phyloP scores from a whole-genome alignment of 2,329 filamentous ascomycete species.

The Colletotrichum tofieldiae region DNA sequence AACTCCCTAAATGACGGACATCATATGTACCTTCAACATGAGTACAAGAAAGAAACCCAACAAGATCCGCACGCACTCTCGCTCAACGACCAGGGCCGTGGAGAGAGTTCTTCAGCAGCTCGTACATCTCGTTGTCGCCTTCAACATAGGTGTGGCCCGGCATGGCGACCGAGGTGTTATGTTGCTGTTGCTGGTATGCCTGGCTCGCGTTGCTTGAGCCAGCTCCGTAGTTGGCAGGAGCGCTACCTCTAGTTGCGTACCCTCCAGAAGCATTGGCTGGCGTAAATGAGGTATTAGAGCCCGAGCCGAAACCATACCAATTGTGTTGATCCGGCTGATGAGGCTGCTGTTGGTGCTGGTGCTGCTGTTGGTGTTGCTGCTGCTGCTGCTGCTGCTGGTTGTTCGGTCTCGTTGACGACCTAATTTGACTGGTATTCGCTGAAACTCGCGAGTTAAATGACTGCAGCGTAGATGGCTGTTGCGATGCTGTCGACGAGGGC shows the following conservation, averaged over 20 bases:
- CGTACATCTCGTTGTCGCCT: constrained; percentile 32
- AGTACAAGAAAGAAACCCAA: background rate
- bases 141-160: constrained; percentile 24
- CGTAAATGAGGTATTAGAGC: constrained; percentile 15
- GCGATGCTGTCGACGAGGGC: constrained; percentile 45
- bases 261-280: constrained; percentile 21
- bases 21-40: background rate
- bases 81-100: constrained; percentile 26
- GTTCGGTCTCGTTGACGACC: constrained; percentile 9
- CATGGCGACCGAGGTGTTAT: constrained; percentile 23
- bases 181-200: constrained; percentile 39
- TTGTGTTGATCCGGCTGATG: constrained; percentile 34
- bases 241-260: constrained; percentile 17
- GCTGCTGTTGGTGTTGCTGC: constrained; percentile 30
- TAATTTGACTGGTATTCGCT: constrained; percentile 8
- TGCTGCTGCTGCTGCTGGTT: constrained; percentile 30
- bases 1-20: background rate
- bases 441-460: constrained; percentile 46
- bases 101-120: constrained; percentile 35
- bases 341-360: constrained; percentile 32
- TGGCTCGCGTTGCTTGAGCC: constrained; percentile 12
- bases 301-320: constrained; percentile 38
- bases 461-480: constrained; percentile 47
- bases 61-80: background rate
- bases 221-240: constrained; percentile 20